Evolutionary conservation across 2,329 filamentous ascomycete genomes (phyloP).

Genomic region (Talaromyces sp.): DNA sequence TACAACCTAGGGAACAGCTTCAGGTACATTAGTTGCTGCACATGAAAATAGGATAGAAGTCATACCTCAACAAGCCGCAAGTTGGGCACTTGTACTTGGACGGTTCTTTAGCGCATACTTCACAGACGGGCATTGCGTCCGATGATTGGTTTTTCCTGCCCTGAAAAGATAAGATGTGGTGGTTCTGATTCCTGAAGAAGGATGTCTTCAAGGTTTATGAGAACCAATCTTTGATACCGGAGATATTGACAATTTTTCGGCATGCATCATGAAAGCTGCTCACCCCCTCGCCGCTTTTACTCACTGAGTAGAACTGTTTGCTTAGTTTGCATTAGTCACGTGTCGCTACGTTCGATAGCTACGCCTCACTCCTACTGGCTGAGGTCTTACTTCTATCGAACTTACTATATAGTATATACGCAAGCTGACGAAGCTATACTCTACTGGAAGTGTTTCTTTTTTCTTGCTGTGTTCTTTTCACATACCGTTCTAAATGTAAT

Average conservation of each 20-base stretch:
- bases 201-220: background rate
- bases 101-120: slow-evolving; percentile 34
- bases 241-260: background rate
- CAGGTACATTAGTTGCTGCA: background rate
- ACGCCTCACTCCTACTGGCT: no score
- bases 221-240: background rate
- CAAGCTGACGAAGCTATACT: no score
- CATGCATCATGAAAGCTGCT: background rate
- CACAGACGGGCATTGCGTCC: slow-evolving; percentile 30
- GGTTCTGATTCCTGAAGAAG: background rate
- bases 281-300: no score
- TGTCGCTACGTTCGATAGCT: no score
- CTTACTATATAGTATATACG: no score
- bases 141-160: background rate
- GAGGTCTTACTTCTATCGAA: no score
- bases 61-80: slow-evolving; percentile 36
- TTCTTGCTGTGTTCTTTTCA: no score
- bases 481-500: no score
- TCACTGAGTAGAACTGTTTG: no score
- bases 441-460: no score
- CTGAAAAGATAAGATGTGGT: background rate
- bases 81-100: slow-evolving; percentile 38
- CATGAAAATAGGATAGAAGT: background rate
- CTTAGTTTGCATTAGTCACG: no score
- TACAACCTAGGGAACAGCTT: slow-evolving; percentile 45